Evolutionary conservation across 2,329 filamentous ascomycete species (phyloP).

Genomic region (Nigrospora sphaerica): DNA sequence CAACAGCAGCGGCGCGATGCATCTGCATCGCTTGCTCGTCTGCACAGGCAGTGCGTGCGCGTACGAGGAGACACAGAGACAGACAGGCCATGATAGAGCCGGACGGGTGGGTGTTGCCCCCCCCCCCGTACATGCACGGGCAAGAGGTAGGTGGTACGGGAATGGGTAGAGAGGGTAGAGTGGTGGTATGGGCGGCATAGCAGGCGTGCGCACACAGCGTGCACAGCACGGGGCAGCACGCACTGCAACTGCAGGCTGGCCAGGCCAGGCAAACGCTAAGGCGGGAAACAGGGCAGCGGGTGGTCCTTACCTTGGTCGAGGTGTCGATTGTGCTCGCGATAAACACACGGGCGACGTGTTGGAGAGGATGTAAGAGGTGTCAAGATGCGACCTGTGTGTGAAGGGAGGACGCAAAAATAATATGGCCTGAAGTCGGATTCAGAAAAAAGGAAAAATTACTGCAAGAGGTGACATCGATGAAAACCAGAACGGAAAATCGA

Average conservation of each 20-base stretch:
- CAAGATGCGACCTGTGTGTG: slow-evolving; percentile 1
- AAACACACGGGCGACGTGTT: background rate
- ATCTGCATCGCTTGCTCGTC: too few species aligned
- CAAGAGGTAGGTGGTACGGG: too few species aligned
- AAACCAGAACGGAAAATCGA: slow-evolving; percentile 2
- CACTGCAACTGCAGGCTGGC: background rate
- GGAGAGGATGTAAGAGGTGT: background rate
- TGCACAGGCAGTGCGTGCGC: too few species aligned
- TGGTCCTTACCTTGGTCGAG: slow-evolving; percentile 8
- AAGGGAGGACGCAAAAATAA: background rate
- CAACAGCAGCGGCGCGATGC: too few species aligned
- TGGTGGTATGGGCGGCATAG: too few species aligned
- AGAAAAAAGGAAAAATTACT: slow-evolving; percentile 6
- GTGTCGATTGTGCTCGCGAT: background rate
- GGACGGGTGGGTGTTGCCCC: too few species aligned
- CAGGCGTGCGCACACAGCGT: background rate
- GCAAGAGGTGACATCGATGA: slow-evolving; percentile 6
- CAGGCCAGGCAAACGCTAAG: slow-evolving; percentile 6
- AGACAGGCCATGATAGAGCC: too few species aligned
- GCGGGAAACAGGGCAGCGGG: slow-evolving; percentile 6
- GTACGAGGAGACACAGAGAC: too few species aligned
- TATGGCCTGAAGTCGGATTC: background rate
- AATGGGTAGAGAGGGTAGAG: too few species aligned
- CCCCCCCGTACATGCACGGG: too few species aligned
- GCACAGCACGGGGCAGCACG: slow-evolving; percentile 5